Conservation (phyloP, 305 asterid species). For the Salvia sclarea region DNA sequence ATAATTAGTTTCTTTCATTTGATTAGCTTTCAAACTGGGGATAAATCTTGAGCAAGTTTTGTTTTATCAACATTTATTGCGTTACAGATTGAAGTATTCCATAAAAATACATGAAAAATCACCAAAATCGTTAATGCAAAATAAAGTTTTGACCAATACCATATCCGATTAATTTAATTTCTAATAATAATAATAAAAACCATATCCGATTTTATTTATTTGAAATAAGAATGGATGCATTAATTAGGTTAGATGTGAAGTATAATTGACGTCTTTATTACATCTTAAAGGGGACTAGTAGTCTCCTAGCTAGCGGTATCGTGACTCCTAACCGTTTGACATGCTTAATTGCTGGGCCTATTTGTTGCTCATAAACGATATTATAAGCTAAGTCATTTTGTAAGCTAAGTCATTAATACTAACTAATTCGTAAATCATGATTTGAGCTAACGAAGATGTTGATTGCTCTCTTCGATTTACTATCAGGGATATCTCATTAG, state of each 20-base stretch:
- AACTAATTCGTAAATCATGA: neutral
- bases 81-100: neutral
- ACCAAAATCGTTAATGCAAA: neutral
- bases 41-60: neutral
- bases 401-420: neutral
- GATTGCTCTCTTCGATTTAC: neutral
- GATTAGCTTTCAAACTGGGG: neutral
- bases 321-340: constrained; percentile 44
- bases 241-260: constrained; percentile 34
- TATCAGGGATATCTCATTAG: no score
- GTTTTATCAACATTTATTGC: neutral
- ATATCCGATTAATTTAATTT: no score
- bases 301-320: neutral
- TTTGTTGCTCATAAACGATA: neutral
- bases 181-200: no score
- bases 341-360: neutral
- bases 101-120: neutral
- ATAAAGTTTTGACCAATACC: neutral
- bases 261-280: constrained; percentile 27
- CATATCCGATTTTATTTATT: neutral
- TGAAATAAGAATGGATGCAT: neutral
- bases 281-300: constrained; percentile 13
- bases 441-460: neutral
- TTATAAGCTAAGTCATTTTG: neutral
- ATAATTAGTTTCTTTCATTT: neutral